Base-by-base conservation (phyloP, 1,284 basidiomycete genomes). In the Blastosporella zonata region DNA sequence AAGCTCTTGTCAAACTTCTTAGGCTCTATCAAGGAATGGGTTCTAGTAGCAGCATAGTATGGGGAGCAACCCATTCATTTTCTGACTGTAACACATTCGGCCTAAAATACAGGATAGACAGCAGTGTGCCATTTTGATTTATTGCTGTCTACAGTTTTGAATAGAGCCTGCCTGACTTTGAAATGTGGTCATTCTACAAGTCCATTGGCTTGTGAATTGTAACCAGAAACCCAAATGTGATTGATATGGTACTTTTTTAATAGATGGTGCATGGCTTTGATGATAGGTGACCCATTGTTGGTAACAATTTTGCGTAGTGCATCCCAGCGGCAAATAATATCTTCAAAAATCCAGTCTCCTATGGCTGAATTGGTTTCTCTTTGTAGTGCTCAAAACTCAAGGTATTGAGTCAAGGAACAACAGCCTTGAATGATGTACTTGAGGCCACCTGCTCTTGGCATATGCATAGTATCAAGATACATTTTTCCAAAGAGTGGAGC, bases 11-110 rank as follows among this genome's bases (percentile, higher is more conserved):
- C n/a, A n/a, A n/a, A n/a, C n/a, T n/a, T n/a, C n/a, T n/a, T n/a
- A n/a, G n/a, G n/a, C n/a, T n/a, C n/a, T n/a, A n/a, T n/a, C n/a
- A 71, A 42, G 0, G 69, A 74, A 3, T 74, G 59, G 0, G 62
- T 51, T 0, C 73, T 68, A 17, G 63, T 64, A 0, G 61, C 63
- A 7, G 62, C 59, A 46, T 63, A 74, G 43, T 66, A 39, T 2
- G 37, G 37, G 4, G 37, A 39, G 22, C 37, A 39, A 2, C 22
- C 22, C 3, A 39, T 25, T 1, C 21, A 2, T 15, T 38, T 38
- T 8, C 37, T 6, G 2, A 39, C 18, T 10, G 21, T 39, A 6
- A 39, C 25, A 3, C n/a, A 10, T 25, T 39, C 23, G 7, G 37
- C 8, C 37, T 22, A 39, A 4, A 25, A 12, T n/a, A 39, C 8